A percentile compares a stretch with the other conserved stretches of the same genome.
Conservation (phyloP, 805 yeast species). For the Blastobotrys parvus region DNA sequence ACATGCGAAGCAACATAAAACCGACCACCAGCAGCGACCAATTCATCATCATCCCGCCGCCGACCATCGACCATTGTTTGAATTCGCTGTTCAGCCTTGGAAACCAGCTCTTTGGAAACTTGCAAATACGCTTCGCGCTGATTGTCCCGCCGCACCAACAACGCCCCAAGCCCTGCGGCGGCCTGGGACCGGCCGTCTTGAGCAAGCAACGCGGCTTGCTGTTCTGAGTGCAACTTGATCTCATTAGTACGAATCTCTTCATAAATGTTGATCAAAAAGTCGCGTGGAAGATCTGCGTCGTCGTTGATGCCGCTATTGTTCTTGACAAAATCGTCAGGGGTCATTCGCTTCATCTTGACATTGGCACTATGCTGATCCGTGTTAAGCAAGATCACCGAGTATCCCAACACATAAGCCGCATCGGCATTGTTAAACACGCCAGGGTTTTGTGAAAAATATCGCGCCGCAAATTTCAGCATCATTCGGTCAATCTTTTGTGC, state of each 20-base stretch:
- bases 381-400: conserved; percentile 85
- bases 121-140: conserved; percentile 80
- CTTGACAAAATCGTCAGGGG: conserved; percentile 72
- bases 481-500: conserved; percentile 95
- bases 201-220: conserved; percentile 78
- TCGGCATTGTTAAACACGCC: conserved; percentile 85
- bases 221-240: conserved; percentile 87
- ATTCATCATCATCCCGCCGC: conserved; percentile 25
- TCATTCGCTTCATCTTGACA: conserved; percentile 71
- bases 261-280: conserved; percentile 58
- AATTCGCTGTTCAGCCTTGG: conserved; percentile 79
- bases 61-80: conserved; percentile 36
- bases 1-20: conserved; percentile 80
- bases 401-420: conserved; percentile 85
- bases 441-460: conserved; percentile 84
- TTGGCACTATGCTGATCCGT: conserved; percentile 91
- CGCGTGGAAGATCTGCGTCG: conserved; percentile 73
- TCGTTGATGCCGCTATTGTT: conserved; percentile 92
- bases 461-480: conserved; percentile 94
- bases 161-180: conserved; percentile 23
- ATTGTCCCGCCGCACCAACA: conserved; percentile 43
- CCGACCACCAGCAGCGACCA: conserved; percentile 34
- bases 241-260: conserved; percentile 76
- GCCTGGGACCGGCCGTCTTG: conserved; percentile 35
- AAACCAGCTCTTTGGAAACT: conserved; percentile 86